A percentile compares a stretch with the other conserved stretches of the same genome.
phyloP scores from a whole-genome alignment of 2,329 filamentous ascomycete species.

The Pseudogymnoascus sp. region DNA sequence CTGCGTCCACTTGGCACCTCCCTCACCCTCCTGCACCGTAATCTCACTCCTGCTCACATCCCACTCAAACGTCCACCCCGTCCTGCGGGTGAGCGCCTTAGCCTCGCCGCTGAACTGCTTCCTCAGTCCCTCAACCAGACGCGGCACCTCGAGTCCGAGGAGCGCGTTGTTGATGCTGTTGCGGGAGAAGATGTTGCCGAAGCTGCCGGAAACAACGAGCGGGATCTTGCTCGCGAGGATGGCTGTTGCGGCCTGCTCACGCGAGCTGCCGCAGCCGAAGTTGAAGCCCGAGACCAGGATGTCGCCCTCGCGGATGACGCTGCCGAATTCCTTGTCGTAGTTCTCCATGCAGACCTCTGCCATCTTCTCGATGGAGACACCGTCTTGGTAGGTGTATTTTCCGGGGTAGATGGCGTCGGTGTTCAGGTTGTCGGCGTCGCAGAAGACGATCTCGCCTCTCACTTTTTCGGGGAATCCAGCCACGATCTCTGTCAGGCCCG shows the following conservation, averaged over 20 bases:
- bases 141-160: conserved; percentile 62
- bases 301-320: conserved; percentile 59
- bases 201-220: conserved; percentile 71
- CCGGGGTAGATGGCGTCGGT: conserved; percentile 89
- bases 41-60: conserved; percentile 68
- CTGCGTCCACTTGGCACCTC: conserved; percentile 63
- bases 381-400: conserved; percentile 87
- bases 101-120: conserved; percentile 45
- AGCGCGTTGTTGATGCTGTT: conserved; percentile 77
- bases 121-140: conserved; percentile 57
- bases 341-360: conserved; percentile 88
- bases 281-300: conserved; percentile 83
- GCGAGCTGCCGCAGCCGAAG: conserved; percentile 74
- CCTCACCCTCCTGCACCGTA: conserved; percentile 59
- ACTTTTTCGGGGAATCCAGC: conserved; percentile 82
- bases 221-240: conserved; percentile 74
- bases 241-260: conserved; percentile 84
- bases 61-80: conserved; percentile 78
- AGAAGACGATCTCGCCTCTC: conserved; percentile 80
- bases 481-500: conserved; percentile 57
- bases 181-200: conserved; percentile 74
- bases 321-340: conserved; percentile 68
- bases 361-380: conserved; percentile 70
- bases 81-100: conserved; percentile 60
- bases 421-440: conserved; percentile 78